These are phyloP conservation scores for Phytopythium kandeliae DNA, from an alignment of 352 stramenopile genomes.

Conservation along the genomic window DNA sequence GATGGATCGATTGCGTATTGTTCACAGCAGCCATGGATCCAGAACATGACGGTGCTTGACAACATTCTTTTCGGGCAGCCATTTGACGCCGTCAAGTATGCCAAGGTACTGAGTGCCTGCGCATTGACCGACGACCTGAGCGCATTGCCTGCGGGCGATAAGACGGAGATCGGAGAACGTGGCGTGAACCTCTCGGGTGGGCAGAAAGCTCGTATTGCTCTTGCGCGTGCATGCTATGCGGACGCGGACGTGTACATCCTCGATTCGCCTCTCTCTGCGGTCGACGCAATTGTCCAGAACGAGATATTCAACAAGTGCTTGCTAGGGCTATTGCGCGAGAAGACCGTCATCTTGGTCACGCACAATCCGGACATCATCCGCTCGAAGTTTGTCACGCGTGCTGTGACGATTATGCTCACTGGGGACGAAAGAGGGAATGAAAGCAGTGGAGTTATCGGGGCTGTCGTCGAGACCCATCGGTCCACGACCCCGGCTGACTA, in stretches of 20 bases:
- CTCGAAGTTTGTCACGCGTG: constrained; percentile 17
- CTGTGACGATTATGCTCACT: constrained; percentile 18
- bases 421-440: background rate
- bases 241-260: constrained; percentile 38
- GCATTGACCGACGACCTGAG: constrained; percentile 62
- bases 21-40: constrained; percentile 89
- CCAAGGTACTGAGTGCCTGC: constrained; percentile 53
- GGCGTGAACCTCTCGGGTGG: constrained; percentile 58
- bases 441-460: background rate
- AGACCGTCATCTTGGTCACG: constrained; percentile 52
- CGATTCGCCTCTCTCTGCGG: constrained; percentile 35
- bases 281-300: constrained; percentile 59
- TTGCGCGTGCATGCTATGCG: constrained; percentile 60
- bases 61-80: constrained; percentile 93
- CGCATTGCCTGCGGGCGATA: constrained; percentile 59
- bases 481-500: constrained; percentile 6
- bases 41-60: constrained; percentile 62
- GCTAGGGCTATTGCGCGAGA: constrained; percentile 33
- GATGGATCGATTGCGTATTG: constrained; percentile 64
- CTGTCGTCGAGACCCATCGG: constrained; percentile 14
- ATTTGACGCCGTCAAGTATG: constrained; percentile 49
- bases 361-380: constrained; percentile 47
- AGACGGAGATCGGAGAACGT: constrained; percentile 63
- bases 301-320: constrained; percentile 77
- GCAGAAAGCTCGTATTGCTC: constrained; percentile 50